These are phyloP conservation scores for Blastocrithidia nonstop DNA, from an alignment of 208 protist genomes.

Conservation along the genomic window DNA sequence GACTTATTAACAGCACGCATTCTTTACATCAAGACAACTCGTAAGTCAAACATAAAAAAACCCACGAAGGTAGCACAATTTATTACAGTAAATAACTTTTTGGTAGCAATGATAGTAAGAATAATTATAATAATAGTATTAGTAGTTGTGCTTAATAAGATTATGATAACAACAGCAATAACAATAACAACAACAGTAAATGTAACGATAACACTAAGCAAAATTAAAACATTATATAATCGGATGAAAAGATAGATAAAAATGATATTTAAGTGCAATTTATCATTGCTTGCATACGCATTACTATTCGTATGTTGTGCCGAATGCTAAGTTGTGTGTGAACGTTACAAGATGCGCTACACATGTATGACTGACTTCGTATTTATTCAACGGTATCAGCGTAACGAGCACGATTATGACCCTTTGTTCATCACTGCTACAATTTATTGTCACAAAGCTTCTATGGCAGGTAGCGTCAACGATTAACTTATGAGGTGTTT, in stretches of 20 bases:
- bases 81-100: neutral
- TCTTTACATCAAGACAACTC: slow-evolving; percentile 8
- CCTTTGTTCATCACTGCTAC: slow-evolving; percentile 19
- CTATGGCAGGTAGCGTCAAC: slow-evolving; percentile 19
- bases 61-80: neutral
- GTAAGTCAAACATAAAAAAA: slow-evolving; percentile 5
- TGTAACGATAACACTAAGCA: neutral
- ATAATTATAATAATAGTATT: neutral
- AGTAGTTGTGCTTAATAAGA: neutral
- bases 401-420: slow-evolving; percentile 6
- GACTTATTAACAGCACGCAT: slow-evolving; percentile 3
- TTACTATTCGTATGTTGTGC: slow-evolving; percentile 59
- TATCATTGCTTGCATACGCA: slow-evolving; percentile 7
- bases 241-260: neutral
- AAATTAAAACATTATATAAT: neutral
- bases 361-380: slow-evolving; percentile 45
- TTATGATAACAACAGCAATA: too few relatives aligned
- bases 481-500: slow-evolving; percentile 35
- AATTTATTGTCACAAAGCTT: slow-evolving; percentile 16
- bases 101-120: slow-evolving; percentile 1
- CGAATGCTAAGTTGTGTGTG: slow-evolving; percentile 21
- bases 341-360: slow-evolving; percentile 21
- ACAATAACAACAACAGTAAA: slow-evolving; percentile 1
- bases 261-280: too few relatives aligned
- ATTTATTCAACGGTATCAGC: slow-evolving; percentile 7